phyloP scores from a whole-genome alignment of 768 basidiomycete species.

The Lactarius deliciosus region DNA sequence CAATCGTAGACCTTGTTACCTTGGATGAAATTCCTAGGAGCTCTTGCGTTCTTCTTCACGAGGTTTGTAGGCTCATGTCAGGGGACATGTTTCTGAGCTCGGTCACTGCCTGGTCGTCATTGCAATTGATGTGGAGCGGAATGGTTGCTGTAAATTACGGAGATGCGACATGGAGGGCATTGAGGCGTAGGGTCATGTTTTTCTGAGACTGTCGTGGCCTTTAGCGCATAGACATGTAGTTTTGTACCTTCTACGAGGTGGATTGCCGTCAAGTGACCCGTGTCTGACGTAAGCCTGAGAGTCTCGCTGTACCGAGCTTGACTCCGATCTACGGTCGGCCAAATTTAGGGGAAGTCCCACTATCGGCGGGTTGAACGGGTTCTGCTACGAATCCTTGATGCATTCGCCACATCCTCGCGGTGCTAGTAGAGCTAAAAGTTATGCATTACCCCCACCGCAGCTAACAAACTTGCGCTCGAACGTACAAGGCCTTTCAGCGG shows the following conservation, averaged over 20 bases:
- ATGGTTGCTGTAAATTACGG: not conserved
- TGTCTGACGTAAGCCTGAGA: too few relatives aligned
- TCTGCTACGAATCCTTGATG: too few relatives aligned
- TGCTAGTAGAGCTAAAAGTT: too few relatives aligned
- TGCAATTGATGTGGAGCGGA: constrained; percentile 5
- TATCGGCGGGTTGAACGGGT: too few relatives aligned
- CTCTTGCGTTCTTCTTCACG: not conserved
- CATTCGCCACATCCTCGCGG: too few relatives aligned
- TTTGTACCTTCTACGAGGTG: not conserved
- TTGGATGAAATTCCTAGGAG: not conserved
- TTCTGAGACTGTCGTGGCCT: not conserved
- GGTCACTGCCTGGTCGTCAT: constrained; percentile 8
- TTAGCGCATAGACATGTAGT: not conserved
- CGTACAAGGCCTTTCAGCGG: too few relatives aligned
- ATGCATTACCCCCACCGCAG: not conserved
- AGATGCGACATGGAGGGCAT: not conserved
- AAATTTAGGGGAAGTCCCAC: too few relatives aligned
- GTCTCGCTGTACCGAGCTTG: too few relatives aligned
- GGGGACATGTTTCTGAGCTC: constrained; percentile 12
- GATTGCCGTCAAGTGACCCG: too few relatives aligned
- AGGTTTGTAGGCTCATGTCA: constrained; percentile 1
- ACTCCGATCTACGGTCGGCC: too few relatives aligned
- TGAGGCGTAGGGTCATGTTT: not conserved
- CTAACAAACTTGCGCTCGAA: not conserved
- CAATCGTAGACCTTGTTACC: not conserved